Evolutionary conservation across 257 asterid species (phyloP).

Genomic region (Solanum pennellii): DNA sequence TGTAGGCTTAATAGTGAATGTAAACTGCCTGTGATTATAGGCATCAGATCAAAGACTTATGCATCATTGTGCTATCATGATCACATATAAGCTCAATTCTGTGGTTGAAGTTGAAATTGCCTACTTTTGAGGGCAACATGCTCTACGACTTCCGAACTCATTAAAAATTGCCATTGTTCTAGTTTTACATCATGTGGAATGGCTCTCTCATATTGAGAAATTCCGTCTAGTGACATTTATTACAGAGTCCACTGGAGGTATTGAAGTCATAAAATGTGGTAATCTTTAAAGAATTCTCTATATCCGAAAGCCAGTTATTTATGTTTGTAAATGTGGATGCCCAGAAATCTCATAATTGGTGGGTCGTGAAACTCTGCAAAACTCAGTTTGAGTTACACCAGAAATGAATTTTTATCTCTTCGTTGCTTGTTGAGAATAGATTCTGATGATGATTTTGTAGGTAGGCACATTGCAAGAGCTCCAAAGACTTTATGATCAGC

Average conservation of each 20-base stretch:
- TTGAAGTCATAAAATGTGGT: not conserved
- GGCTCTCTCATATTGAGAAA: not conserved
- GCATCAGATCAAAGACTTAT: not conserved
- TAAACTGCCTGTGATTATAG: not conserved
- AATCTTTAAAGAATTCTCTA: not conserved
- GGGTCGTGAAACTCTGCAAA: not conserved
- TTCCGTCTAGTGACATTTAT: not conserved
- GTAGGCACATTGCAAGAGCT: slow-evolving; percentile 78
- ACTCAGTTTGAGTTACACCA: not conserved
- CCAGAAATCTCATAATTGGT: not conserved
- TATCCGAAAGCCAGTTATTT: not conserved
- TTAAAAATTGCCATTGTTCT: not conserved
- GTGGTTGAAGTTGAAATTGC: not conserved
- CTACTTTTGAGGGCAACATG: not conserved
- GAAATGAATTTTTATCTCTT: not conserved
- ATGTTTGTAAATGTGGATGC: not conserved
- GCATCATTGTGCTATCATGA: not conserved
- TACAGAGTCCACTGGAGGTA: not conserved
- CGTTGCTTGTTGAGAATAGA: not conserved
- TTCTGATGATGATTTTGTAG: slow-evolving; percentile 32
- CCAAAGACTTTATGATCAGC: slow-evolving; percentile 79
- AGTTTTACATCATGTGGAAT: not conserved
- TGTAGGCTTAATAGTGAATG: not conserved
- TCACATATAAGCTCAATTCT: not conserved
- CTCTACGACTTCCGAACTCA: not conserved